phyloP scores from a whole-genome alignment of 352 stramenopile species.

The Pythium rhizo-oryzae region DNA sequence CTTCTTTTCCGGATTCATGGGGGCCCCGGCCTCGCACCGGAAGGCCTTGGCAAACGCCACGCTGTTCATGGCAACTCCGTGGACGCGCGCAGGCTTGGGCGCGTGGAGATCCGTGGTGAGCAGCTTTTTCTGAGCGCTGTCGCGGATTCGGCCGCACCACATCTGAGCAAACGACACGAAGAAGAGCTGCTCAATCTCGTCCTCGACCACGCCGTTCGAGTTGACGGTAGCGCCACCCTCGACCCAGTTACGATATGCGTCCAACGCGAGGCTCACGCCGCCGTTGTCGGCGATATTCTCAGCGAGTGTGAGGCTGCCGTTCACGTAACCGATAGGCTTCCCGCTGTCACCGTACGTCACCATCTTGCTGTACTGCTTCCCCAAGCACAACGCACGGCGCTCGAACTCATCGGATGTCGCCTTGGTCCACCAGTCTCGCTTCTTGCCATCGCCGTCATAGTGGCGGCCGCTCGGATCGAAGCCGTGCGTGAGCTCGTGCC shows the following conservation, averaged over 20 bases:
- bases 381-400: conserved; percentile 53
- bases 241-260: conserved; percentile 47
- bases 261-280: conserved; percentile 55
- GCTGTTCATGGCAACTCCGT: conserved; percentile 69
- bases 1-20: conserved; percentile 18
- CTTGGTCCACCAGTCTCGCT: conserved; percentile 93
- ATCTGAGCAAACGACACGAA: conserved; percentile 68
- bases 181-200: conserved; percentile 55
- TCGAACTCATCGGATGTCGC: conserved; percentile 76
- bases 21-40: conserved; percentile 34
- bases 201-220: neutral
- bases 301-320: conserved; percentile 63
- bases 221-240: neutral
- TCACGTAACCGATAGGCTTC: conserved; percentile 44
- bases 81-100: conserved; percentile 49
- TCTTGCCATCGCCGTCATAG: conserved; percentile 86
- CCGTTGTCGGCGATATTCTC: conserved; percentile 85
- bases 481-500: conserved; percentile 95
- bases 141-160: conserved; percentile 55
- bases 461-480: conserved; percentile 92
- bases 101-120: conserved; percentile 48
- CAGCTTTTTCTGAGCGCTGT: conserved; percentile 36
- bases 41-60: conserved; percentile 53
- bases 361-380: conserved; percentile 54
- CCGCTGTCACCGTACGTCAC: conserved; percentile 37